Evolutionary conservation across 1,284 basidiomycete genomes (phyloP), one percentile per base, ranked within the genome.

Genomic region (Boletus mariae): DNA sequence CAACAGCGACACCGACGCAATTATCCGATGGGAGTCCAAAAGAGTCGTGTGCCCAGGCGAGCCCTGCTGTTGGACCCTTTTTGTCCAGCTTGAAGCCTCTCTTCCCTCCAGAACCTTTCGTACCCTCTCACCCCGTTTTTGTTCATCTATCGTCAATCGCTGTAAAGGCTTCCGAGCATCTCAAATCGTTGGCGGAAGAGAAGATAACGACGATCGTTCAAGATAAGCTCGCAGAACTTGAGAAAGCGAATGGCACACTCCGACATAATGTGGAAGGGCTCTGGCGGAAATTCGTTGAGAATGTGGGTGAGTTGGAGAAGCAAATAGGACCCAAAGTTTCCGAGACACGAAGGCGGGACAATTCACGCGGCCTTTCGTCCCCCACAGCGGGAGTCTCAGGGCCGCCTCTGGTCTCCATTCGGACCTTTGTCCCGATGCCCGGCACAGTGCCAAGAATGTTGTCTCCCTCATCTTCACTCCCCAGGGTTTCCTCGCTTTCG

Each of bases 21-120:
- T 40, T 48, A 25, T 31, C 40, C n/a, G 34, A 56, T 47, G 49
- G 64, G 52, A 42, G 57, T 56, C 54, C 60, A 59, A 51, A 67
- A 56, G 53, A 62, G 47, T 54, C 67, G 59, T 50, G 59, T 66
- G 46, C 67, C 69, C 54, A 65, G 69, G 62, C 76, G 46, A 68
- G 68, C 44, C 63, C 62, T 11, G 42, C 68, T 9, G 60, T 66
- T 20, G 69, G 69, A 37, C 66, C 69, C 29, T 77, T 77, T 65
- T 69, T 85, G 53, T 71, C 76, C 45, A 66, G 72, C 57, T 59
- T 84, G 57, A 74, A 74, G 41, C 75, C 84, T 4, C 70, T 91
- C 29, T 87, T 90, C 65, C 79, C 83, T 29, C 87, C 87, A 20
- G 80, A 85, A 15, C 88, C 89, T 10, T 90, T 88, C 67, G 82